A percentile compares a stretch with the other conserved stretches of the same genome.
Conservation (phyloP, 805 yeast species). For the Hanseniaspora clermontiae region DNA sequence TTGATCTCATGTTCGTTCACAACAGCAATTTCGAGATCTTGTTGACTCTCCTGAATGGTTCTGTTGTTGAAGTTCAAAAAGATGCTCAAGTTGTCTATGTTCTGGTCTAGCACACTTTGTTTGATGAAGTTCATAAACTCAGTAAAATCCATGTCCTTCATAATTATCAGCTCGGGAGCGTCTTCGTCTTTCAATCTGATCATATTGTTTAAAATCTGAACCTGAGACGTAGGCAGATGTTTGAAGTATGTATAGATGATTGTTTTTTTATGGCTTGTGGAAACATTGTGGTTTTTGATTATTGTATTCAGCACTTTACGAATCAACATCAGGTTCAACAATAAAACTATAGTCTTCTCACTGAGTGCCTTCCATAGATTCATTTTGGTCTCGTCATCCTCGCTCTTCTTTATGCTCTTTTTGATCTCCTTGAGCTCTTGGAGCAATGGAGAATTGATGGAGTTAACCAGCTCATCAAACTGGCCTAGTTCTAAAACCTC, state of each 20-base stretch:
- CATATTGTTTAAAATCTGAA: background rate
- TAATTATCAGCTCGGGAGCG: background rate
- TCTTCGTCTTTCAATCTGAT: conserved; percentile 1
- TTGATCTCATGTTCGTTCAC: background rate
- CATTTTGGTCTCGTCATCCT: conserved; percentile 1
- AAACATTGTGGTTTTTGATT: background rate
- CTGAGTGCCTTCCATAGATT: background rate
- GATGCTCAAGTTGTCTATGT: conserved; percentile 3
- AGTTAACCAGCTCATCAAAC: conserved; percentile 14
- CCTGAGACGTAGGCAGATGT: background rate
- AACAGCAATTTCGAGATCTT: background rate
- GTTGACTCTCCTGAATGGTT: background rate
- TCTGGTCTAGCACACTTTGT: conserved; percentile 1
- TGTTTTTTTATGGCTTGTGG: background rate
- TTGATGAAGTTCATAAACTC: conserved; percentile 1
- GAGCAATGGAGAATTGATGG: background rate
- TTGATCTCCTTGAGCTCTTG: background rate
- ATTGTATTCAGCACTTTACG: background rate
- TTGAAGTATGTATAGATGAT: conserved; percentile 10
- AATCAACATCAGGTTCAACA: background rate
- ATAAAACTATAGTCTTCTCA: background rate
- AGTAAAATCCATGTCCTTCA: background rate
- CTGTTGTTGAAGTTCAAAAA: conserved; percentile 3
- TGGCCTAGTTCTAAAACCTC: conserved; percentile 14
- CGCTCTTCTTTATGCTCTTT: background rate